Evolutionary conservation across 108 stramenopile genomes (phyloP), one percentile per base, ranked within the genome.

Genomic region (Pseudonitzschia multiseries): DNA sequence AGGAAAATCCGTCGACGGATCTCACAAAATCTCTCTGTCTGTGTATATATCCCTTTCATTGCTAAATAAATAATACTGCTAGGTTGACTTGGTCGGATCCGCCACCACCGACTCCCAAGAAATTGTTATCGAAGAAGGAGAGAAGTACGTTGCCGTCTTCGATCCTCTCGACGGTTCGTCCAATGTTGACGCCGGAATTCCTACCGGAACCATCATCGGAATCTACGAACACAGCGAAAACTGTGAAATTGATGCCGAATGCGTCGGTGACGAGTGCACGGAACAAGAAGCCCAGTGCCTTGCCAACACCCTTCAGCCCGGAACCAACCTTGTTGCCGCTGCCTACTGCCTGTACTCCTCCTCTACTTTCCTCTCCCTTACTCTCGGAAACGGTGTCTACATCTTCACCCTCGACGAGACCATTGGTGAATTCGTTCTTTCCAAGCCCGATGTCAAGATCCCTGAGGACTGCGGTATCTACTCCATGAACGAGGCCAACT

Each of bases 161-260:
- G 99, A 99, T 81, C 97, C 88, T 95, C 83, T 99, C 46, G 99
- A 99, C 82, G 99, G 99, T 20, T 95, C 93, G 46, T 91, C 90
- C 65, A 99, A 99, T 81, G 96, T 97, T 57, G 98, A 99, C 86
- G 97, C 98, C 28, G 95, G 96, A 57, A 97, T 99, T 44, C 97
- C 97, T 32, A 98, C 97, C 2, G 99, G 99, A n/a, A 98, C 98
- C 31, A 97, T 94, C 54, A 90, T 94, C 75, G 93, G 93, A 50
- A 89, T 94, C 53, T 94, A 91, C 53, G 87, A 91, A 68, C 89
- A 92, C 68, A 86, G 86, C 65, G 89, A 90, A 70, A 79, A 52
- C 66, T 88, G 87, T 24, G 78, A 66, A 15, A 72, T 86, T 60
- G 86, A 87, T 56, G 70, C 74, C 24, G 81, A 80, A 24, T 85